A percentile compares a stretch with the other conserved stretches of the same genome.
phyloP scores from a whole-genome alignment of 2,329 filamentous ascomycete genomes.

The Colletotrichum lupini region DNA sequence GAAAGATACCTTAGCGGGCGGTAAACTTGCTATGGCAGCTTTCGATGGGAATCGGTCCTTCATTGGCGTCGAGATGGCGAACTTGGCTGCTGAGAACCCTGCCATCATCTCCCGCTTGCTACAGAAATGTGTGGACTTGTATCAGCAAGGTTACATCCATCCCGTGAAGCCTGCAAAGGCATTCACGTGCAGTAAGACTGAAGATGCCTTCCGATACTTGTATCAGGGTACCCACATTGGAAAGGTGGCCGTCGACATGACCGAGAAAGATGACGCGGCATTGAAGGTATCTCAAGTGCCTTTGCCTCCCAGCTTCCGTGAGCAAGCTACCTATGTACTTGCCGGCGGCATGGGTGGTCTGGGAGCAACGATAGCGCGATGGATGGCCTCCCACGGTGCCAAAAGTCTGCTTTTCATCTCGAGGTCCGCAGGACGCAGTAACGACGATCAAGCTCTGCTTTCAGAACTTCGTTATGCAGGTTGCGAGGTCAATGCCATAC shows the following conservation, averaged over 20 bases:
- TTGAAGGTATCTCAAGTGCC: background rate
- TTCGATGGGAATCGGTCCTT: constrained; percentile 54
- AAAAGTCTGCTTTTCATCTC: constrained; percentile 42
- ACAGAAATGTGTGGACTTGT: background rate
- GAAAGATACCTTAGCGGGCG: constrained; percentile 52
- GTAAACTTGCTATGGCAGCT: constrained; percentile 55
- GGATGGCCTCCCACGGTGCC: constrained; percentile 44
- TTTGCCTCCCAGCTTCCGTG: background rate
- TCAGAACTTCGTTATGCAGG: constrained; percentile 1
- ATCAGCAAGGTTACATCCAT: background rate
- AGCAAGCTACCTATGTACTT: constrained; percentile 35
- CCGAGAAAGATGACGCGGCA: background rate
- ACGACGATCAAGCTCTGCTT: background rate
- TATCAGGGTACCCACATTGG: background rate
- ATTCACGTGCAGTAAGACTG: background rate
- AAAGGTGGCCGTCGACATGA: background rate
- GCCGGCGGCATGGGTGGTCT: constrained; percentile 46
- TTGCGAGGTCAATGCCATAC: background rate
- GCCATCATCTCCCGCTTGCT: background rate
- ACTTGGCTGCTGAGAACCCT: constrained; percentile 30
- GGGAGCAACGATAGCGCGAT: constrained; percentile 41
- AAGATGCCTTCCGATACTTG: background rate
- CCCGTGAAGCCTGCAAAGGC: background rate
- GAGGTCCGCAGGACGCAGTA: constrained; percentile 35
- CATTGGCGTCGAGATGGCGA: constrained; percentile 47